Base-by-base conservation (phyloP, 2,329 filamentous ascomycete species). In the Pezizomycotina sp. region DNA sequence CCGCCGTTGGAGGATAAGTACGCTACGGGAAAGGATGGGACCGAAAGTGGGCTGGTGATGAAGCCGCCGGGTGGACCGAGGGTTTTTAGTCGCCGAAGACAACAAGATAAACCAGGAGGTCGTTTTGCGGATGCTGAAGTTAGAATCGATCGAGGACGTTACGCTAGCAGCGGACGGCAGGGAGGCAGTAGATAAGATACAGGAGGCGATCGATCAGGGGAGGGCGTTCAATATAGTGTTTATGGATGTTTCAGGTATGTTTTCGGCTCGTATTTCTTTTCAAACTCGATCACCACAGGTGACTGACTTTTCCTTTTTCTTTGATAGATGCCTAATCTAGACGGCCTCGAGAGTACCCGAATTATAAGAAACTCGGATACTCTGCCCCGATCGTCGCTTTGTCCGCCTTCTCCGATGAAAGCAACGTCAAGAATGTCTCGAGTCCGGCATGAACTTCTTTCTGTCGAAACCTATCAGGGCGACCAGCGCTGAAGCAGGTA, bases 391-490 rank as follows among this genome's bases (percentile, higher is more conserved):
- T 93, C 42, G 82, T 93, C 8, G 84, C 84, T 0, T 60, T 93
- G 29, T 92, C 83, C 6, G 84, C 84, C 3, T 92, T 92, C 51
- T 74, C 80, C 0, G 83, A 92, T 53, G 83, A 92, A 55, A 82
- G 75, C 57, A 92, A 92, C 50, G 72, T 84, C 26, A 77, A 75
- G 56, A 78, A 44, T 36, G 41, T 55, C 77, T 89, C 55, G 81
- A 86, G 42, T 82, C 74, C 2, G 84, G 84, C 38, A 92, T 92
- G 83, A 72, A 92, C 52, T 82, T 82, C 60, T 92, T 92, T 56
- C 62, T 92, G 22, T 65, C 65, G 20, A 75, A 75, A 55, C 71
- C 70, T 0, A 51, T 52, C 19, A n/a, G 42, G 45, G 9, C 42
- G 49, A 14, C 43, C 42, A 9, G 40, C 48, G 23, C 34, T 52